Evolutionary conservation across 805 yeast species (phyloP).

Genomic region (Metschnikowia colocasiae): DNA sequence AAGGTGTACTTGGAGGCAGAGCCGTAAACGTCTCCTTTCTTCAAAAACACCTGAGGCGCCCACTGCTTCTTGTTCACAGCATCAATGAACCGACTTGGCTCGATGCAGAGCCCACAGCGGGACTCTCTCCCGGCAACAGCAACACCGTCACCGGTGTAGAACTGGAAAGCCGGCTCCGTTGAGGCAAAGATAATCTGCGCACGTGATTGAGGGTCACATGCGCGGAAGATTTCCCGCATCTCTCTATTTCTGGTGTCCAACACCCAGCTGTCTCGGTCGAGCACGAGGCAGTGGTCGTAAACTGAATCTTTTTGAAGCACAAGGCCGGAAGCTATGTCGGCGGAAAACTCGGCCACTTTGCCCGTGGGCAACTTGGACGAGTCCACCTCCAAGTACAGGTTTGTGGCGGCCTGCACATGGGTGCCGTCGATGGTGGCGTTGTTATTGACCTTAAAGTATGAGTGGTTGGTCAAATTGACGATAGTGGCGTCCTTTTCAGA

Average conservation of each 20-base stretch:
- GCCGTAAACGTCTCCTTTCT: conserved; percentile 53
- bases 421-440: conserved; percentile 31
- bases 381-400: conserved; percentile 42
- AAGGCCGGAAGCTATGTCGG: conserved; percentile 21
- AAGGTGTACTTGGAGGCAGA: conserved; percentile 35
- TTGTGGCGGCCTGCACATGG: conserved; percentile 32
- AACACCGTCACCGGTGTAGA: conserved; percentile 58
- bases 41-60: conserved; percentile 44
- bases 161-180: conserved; percentile 65
- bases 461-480: conserved; percentile 59
- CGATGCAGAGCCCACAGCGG: conserved; percentile 58
- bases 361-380: conserved; percentile 46
- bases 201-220: conserved; percentile 43
- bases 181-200: conserved; percentile 42
- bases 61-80: conserved; percentile 49
- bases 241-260: conserved; percentile 47
- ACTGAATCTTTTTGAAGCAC: conserved; percentile 2
- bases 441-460: conserved; percentile 51
- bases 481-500: conserved; percentile 42
- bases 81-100: conserved; percentile 56
- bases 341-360: conserved; percentile 17
- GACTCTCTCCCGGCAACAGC: conserved; percentile 30
- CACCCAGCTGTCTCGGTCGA: conserved; percentile 28
- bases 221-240: conserved; percentile 38
- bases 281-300: conserved; percentile 49